phyloP scores from a whole-genome alignment of 306 rosid species.

The Chamaecrista fasciculata region DNA sequence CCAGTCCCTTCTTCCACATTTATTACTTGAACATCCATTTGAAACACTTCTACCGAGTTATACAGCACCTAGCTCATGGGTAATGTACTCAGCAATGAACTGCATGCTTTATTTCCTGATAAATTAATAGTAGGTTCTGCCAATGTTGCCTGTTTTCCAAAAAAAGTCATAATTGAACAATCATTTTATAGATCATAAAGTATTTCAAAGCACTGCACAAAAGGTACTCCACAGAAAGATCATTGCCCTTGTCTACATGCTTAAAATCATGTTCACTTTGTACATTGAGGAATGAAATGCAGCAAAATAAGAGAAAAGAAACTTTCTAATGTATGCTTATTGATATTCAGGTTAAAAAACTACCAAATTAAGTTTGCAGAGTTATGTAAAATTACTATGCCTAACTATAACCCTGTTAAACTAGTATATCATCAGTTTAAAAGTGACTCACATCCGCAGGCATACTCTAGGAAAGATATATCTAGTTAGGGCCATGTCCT shows the following conservation, averaged over 20 bases:
- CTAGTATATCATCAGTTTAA: background rate
- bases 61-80: conserved; percentile 22
- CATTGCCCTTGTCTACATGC: background rate
- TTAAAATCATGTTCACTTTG: background rate
- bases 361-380: background rate
- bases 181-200: conserved; percentile 1
- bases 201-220: background rate
- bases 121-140: conserved; percentile 24
- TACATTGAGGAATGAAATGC: background rate
- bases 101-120: conserved; percentile 37
- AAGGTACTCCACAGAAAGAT: background rate
- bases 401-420: background rate
- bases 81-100: conserved; percentile 22
- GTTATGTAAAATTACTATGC: background rate
- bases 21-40: conserved; percentile 77
- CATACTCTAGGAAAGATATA: background rate
- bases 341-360: background rate
- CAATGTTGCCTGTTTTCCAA: conserved; percentile 24
- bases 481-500: too few species aligned
- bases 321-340: background rate
- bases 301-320: background rate
- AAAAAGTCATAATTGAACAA: conserved; percentile 24
- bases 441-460: background rate
- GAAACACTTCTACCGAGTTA: conserved; percentile 30
- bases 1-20: conserved; percentile 58